phyloP scores from a whole-genome alignment of 2,329 filamentous ascomycete genomes.

The Xylariaceae sp. region DNA sequence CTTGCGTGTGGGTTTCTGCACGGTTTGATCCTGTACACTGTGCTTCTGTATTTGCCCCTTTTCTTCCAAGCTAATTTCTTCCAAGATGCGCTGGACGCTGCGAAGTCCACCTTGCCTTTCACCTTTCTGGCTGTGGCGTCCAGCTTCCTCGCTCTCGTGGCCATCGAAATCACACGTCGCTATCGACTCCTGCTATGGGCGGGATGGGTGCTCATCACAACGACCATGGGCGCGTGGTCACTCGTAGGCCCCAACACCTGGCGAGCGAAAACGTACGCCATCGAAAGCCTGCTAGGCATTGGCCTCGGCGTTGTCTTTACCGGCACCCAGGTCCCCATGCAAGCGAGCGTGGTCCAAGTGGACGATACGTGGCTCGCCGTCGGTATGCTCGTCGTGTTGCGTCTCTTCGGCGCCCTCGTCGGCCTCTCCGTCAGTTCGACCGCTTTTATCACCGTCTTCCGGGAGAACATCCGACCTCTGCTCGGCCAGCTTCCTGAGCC shows the following conservation, averaged over 20 bases:
- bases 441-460: too few species aligned
- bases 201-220: constrained; percentile 1
- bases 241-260: neutral
- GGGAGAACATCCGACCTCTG: too few species aligned
- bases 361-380: constrained; percentile 34
- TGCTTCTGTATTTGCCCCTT: neutral
- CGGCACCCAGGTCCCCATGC: constrained; percentile 26
- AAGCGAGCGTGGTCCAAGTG: constrained; percentile 29
- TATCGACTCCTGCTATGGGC: neutral
- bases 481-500: too few species aligned
- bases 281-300: neutral
- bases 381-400: constrained; percentile 32
- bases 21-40: neutral
- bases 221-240: neutral
- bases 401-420: constrained; percentile 36
- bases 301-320: constrained; percentile 3
- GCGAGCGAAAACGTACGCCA: neutral
- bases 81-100: neutral
- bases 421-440: constrained; percentile 35
- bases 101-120: neutral
- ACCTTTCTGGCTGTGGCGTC: neutral
- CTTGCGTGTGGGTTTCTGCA: neutral
- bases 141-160: neutral
- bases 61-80: neutral
- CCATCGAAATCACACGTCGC: neutral